Evolutionary conservation across 2,329 filamentous ascomycete species (phyloP), one percentile per base, ranked within the genome.

Genomic region (Ophiostoma montium): DNA sequence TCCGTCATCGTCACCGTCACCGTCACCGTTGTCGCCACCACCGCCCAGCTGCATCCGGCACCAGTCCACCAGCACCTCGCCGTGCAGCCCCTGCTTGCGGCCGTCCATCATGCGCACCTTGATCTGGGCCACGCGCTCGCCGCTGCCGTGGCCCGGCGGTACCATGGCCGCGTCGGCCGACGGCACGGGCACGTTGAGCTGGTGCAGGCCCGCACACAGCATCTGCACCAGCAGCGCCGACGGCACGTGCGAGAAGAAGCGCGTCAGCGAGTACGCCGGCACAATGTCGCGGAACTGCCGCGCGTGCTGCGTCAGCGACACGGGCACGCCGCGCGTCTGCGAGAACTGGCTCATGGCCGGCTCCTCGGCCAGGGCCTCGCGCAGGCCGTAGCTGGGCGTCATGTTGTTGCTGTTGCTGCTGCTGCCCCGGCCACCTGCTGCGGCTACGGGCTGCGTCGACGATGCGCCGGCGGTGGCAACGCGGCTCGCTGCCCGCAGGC

Each of bases 211-310:
- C 55, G 88, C 84, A 57, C 78, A 74, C 18, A 98, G 71, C 62
- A 90, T 80, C 47, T 88, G 82, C 0, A 94, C 74, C 1, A 98
- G 76, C 50, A 90, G 75, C 13, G 76, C 69, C 6, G 86, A 70
- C 1, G 86, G 77, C 59, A 90, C 80, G 46, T 82, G 77, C 1
- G 89, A 95, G 66, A 92, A 89, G 73, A 98, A 98, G 50, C 89
- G 84, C 7, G 90, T 90, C 54, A 98, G 77, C 0, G 85, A 80
- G 62, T 94, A 85, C 8, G 84, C 73, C 0, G 92, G 94, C 39
- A 95, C 79, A 57, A 98, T 94, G 62, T 98, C 92, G 55, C 78
- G 78, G 72, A 96, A 98, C 41, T 76, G 79, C 30, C 84, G 84
- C 3, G 92, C 92, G 53, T 84, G 83, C 64, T 98, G 92, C 1